Conservation (phyloP, 177 flowering plant genomes). For the Vitis hybrid region DNA sequence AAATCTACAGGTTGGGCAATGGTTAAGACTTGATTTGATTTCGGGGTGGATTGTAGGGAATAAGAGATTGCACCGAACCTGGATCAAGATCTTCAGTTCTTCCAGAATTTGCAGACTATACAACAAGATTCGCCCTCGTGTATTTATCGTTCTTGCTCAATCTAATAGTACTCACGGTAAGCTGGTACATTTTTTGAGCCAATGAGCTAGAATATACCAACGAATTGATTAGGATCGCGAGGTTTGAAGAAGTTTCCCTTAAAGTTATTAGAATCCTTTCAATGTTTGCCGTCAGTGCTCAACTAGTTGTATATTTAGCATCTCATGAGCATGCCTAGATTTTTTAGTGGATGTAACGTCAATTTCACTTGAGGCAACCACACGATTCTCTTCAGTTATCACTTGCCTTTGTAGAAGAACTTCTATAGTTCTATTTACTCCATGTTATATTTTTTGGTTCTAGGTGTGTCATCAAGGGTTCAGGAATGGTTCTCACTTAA, state of each 20-base stretch:
- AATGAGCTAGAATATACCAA: slow-evolving; percentile 97
- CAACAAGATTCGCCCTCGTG: slow-evolving; percentile 88
- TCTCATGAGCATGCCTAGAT: too few species aligned
- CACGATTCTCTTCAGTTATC: too few species aligned
- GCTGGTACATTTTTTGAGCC: slow-evolving; percentile 83
- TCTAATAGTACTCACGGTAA: slow-evolving; percentile 93
- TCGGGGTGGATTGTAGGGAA: too few species aligned
- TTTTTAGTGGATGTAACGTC: too few species aligned
- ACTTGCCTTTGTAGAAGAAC: slow-evolving; percentile 79
- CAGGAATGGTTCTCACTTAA: slow-evolving; percentile 94
- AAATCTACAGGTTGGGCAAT: too few species aligned
- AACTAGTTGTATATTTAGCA: slow-evolving; percentile 7
- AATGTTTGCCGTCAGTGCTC: slow-evolving; percentile 91
- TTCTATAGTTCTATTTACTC: slow-evolving; percentile 87
- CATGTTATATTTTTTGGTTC: slow-evolving; percentile 89
- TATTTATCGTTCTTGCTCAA: slow-evolving; percentile 94
- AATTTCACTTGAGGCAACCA: too few species aligned
- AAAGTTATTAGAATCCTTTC: slow-evolving; percentile 81
- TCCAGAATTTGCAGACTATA: slow-evolving; percentile 75
- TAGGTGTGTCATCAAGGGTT: slow-evolving; percentile 78
- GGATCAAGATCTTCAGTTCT: slow-evolving; percentile 40
- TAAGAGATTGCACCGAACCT: too few species aligned
- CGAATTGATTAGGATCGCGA: slow-evolving; percentile 88
- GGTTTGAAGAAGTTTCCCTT: slow-evolving; percentile 72
- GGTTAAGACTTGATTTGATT: too few species aligned